Percentiles rank a stretch among this genome's conserved stretches.
These are phyloP conservation scores for Paraphoma chrysanthemicola DNA, from an alignment of 2,329 filamentous ascomycete species.

Conservation along the genomic window DNA sequence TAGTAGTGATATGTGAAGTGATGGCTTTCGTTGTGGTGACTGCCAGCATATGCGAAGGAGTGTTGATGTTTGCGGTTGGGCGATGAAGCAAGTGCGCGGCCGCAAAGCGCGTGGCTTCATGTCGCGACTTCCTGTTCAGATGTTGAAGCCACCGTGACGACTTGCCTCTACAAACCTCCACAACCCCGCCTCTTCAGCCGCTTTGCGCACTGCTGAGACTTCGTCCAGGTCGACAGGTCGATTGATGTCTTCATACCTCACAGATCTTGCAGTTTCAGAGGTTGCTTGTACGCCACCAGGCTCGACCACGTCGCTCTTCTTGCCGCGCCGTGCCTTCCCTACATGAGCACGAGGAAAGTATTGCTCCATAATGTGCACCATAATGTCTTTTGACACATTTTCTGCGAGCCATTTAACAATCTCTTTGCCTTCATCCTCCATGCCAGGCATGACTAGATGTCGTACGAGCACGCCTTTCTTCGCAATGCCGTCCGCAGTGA, in stretches of 20 bases:
- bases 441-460: conserved; percentile 85
- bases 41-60: no score
- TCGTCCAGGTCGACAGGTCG: conserved; percentile 71
- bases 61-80: background rate
- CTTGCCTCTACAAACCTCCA: conserved; percentile 79
- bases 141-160: conserved; percentile 63
- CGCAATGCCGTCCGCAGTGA: conserved; percentile 81
- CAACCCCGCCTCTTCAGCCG: conserved; percentile 73
- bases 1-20: conserved; percentile 20
- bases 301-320: conserved; percentile 45
- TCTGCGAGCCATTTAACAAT: conserved; percentile 80
- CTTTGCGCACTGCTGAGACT: conserved; percentile 68
- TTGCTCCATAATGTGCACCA: conserved; percentile 90
- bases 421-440: conserved; percentile 72
- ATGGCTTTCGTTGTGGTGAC: background rate
- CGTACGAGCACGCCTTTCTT: conserved; percentile 77
- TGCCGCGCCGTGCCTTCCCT: conserved; percentile 65
- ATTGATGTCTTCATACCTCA: conserved; percentile 80
- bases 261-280: conserved; percentile 49
- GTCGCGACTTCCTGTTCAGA: conserved; percentile 26
- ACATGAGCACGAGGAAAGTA: conserved; percentile 83
- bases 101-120: background rate
- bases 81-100: background rate
- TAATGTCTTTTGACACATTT: conserved; percentile 75
- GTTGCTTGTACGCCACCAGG: conserved; percentile 32